Conservation (phyloP, 2,329 filamentous ascomycete species). For the Xylariaceae sp. region DNA sequence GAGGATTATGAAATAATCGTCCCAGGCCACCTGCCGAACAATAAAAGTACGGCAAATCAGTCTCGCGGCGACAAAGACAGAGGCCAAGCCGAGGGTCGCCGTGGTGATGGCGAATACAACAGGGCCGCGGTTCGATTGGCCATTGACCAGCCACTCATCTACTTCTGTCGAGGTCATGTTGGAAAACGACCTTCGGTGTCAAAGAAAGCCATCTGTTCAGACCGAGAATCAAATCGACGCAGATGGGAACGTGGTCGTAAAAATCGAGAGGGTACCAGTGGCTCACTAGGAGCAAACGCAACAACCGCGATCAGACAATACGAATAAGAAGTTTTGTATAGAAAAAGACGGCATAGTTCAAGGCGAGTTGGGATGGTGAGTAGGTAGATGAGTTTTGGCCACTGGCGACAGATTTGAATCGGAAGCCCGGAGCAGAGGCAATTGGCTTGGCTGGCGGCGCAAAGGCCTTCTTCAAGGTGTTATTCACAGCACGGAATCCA, state of each 20-base stretch:
- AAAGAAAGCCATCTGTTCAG: conserved; percentile 26
- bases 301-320: conserved; percentile 7
- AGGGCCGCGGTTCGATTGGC: conserved; percentile 44
- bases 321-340: conserved; percentile 1
- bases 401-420: neutral
- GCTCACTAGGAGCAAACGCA: conserved; percentile 10
- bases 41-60: conserved; percentile 68
- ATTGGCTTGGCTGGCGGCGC: neutral
- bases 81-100: conserved; percentile 61
- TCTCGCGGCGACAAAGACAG: conserved; percentile 68
- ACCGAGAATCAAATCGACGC: conserved; percentile 8
- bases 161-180: conserved; percentile 19
- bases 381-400: neutral
- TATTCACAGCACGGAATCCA: conserved; percentile 5
- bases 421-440: neutral
- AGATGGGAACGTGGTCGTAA: neutral
- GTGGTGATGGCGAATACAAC: conserved; percentile 66
- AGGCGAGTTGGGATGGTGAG: neutral
- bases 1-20: conserved; percentile 75
- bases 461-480: conserved; percentile 1
- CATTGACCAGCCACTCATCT: conserved; percentile 19
- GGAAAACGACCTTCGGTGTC: conserved; percentile 21
- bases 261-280: neutral
- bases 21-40: conserved; percentile 63
- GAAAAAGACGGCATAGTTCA: conserved; percentile 14